phyloP scores from a whole-genome alignment of 768 basidiomycete genomes.

The Myochromella boudieri region DNA sequence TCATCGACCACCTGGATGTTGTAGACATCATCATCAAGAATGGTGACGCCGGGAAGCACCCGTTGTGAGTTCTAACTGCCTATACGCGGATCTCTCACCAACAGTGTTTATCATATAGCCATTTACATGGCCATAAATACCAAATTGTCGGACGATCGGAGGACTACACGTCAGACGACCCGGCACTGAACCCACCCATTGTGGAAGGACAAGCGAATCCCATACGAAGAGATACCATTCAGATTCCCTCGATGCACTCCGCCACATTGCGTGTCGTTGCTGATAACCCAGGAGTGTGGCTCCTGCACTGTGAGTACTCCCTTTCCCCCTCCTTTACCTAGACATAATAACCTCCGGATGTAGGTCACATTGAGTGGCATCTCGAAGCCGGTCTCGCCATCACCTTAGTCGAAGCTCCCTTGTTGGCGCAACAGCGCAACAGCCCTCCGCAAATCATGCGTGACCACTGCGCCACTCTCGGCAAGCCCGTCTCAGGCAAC shows the following conservation, averaged over 20 bases:
- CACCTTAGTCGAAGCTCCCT: constrained; percentile 81
- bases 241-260: constrained; percentile 65
- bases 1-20: constrained; percentile 73
- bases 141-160: constrained; percentile 73
- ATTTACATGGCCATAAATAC: constrained; percentile 87
- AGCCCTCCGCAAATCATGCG: constrained; percentile 56
- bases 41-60: constrained; percentile 73
- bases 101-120: constrained; percentile 50
- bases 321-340: background rate
- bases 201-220: constrained; percentile 83
- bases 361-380: constrained; percentile 88
- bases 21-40: constrained; percentile 79
- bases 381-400: constrained; percentile 82
- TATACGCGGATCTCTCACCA: background rate
- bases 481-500: constrained; percentile 70
- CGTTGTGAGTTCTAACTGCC: constrained; percentile 59
- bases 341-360: background rate
- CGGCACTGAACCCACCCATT: constrained; percentile 76
- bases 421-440: constrained; percentile 57
- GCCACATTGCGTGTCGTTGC: constrained; percentile 78
- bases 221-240: constrained; percentile 87
- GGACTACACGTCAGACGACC: constrained; percentile 74
- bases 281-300: constrained; percentile 92
- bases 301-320: constrained; percentile 73
- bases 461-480: constrained; percentile 72